Evolutionary conservation across 805 yeast species (phyloP).

Genomic region (Yarrowia sp.): DNA sequence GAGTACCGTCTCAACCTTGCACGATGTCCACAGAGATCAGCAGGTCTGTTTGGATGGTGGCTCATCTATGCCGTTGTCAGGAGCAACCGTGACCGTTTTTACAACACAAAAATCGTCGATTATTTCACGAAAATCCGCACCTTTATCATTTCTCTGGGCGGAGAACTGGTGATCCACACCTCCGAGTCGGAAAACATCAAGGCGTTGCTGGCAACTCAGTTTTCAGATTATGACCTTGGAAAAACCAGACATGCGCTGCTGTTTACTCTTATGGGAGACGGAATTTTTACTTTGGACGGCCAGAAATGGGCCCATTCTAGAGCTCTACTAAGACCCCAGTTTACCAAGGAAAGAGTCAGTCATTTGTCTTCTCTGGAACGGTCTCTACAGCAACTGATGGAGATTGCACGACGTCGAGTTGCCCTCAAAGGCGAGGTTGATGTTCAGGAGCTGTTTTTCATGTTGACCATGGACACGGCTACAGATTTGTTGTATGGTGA

Average conservation of each 20-base stretch:
- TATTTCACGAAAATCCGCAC: neutral
- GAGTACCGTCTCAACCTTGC: neutral
- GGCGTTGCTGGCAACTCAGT: constrained; percentile 36
- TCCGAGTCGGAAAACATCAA: constrained; percentile 38
- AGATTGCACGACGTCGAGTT: neutral
- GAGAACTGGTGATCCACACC: constrained; percentile 29
- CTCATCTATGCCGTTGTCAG: neutral
- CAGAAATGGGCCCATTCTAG: constrained; percentile 40
- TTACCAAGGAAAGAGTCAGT: constrained; percentile 36
- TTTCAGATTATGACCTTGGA: constrained; percentile 36
- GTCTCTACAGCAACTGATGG: constrained; percentile 32
- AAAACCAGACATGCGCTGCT: constrained; percentile 31
- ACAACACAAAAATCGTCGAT: neutral
- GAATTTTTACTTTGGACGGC: constrained; percentile 40
- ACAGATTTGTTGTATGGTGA: constrained; percentile 40
- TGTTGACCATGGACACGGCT: constrained; percentile 38
- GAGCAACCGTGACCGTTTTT: neutral
- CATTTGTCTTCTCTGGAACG: constrained; percentile 32
- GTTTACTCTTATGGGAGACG: constrained; percentile 37
- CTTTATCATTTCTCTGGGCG: constrained; percentile 1
- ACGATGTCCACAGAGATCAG: neutral
- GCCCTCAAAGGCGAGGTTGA: constrained; percentile 29
- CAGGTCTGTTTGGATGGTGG: constrained; percentile 14
- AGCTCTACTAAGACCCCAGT: constrained; percentile 40
- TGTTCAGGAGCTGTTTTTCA: constrained; percentile 34